phyloP scores from a whole-genome alignment of 495 filamentous ascomycete genomes.

The Aeminium ludgeri region DNA sequence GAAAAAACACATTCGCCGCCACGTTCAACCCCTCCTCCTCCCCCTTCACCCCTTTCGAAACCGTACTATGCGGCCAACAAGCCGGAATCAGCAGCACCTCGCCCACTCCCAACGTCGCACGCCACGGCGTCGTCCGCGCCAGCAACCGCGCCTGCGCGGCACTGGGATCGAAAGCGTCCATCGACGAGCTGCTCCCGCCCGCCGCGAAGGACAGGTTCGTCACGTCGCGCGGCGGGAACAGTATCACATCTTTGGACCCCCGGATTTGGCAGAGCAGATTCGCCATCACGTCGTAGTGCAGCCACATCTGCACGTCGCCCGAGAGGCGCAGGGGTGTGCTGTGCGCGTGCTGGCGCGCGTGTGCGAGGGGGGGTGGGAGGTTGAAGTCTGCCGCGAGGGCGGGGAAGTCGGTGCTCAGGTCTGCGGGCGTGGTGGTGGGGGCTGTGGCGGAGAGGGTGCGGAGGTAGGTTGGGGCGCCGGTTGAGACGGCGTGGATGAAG shows the following conservation, averaged over 20 bases:
- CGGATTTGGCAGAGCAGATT: conserved; percentile 71
- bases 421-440: conserved; percentile 50
- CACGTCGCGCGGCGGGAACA: conserved; percentile 68
- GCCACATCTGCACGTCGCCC: conserved; percentile 73
- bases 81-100: conserved; percentile 70
- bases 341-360: conserved; percentile 47
- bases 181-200: conserved; percentile 61
- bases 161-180: conserved; percentile 44
- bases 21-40: conserved; percentile 47
- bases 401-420: conserved; percentile 54
- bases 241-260: conserved; percentile 51
- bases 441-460: conserved; percentile 53
- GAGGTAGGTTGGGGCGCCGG: conserved; percentile 56
- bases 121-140: conserved; percentile 44
- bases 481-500: conserved; percentile 45
- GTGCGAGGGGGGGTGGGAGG: conserved; percentile 44
- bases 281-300: conserved; percentile 88
- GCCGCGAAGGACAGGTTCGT: conserved; percentile 49
- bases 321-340: conserved; percentile 69
- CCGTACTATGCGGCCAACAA: conserved; percentile 67
- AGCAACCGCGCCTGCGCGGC: conserved; percentile 28
- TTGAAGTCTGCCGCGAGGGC: conserved; percentile 49
- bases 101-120: conserved; percentile 46
- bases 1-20: conserved; percentile 76
- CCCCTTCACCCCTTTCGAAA: no score